phyloP scores from a whole-genome alignment of 768 basidiomycete species.

The Nidularia pulvinata region DNA sequence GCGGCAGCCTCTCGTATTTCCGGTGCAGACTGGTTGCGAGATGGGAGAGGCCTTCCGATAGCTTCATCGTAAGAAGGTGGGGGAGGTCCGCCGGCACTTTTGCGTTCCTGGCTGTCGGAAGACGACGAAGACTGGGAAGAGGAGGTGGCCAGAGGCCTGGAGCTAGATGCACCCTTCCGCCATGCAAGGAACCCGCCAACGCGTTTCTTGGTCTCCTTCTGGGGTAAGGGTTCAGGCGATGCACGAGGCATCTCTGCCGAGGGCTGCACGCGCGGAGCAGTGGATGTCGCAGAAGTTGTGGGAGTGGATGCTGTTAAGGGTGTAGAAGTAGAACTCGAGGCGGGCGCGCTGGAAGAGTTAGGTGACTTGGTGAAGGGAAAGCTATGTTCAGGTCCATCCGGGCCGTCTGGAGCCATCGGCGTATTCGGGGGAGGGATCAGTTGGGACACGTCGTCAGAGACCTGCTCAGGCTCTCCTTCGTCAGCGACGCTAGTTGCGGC shows the following conservation, averaged over 20 bases:
- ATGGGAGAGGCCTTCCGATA: constrained; percentile 10
- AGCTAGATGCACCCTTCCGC: not conserved
- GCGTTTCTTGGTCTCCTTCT: constrained; percentile 1
- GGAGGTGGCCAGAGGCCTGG: too few relatives aligned
- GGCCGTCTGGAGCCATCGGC: constrained; percentile 18
- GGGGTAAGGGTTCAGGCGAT: not conserved
- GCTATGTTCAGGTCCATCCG: constrained; percentile 1
- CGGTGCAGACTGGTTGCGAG: constrained; percentile 12
- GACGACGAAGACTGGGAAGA: too few relatives aligned
- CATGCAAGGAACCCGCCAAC: not conserved
- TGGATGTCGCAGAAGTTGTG: not conserved
- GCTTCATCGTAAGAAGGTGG: not conserved
- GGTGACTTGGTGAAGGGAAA: constrained; percentile 5
- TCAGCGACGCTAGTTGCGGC: constrained; percentile 2
- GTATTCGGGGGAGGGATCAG: constrained; percentile 31
- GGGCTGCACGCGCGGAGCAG: not conserved
- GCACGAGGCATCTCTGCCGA: not conserved
- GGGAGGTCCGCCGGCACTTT: not conserved
- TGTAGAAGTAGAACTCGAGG: not conserved
- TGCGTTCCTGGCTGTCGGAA: too few relatives aligned
- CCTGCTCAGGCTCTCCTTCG: constrained; percentile 4
- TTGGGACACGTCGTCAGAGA: constrained; percentile 16
- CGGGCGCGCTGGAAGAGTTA: constrained; percentile 12
- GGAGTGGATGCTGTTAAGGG: not conserved
- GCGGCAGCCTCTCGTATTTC: constrained; percentile 2